Evolutionary conservation across 2,329 filamentous ascomycete genomes (phyloP), one percentile per base, ranked within the genome.

Genomic region (Camptophora hylomeconis): DNA sequence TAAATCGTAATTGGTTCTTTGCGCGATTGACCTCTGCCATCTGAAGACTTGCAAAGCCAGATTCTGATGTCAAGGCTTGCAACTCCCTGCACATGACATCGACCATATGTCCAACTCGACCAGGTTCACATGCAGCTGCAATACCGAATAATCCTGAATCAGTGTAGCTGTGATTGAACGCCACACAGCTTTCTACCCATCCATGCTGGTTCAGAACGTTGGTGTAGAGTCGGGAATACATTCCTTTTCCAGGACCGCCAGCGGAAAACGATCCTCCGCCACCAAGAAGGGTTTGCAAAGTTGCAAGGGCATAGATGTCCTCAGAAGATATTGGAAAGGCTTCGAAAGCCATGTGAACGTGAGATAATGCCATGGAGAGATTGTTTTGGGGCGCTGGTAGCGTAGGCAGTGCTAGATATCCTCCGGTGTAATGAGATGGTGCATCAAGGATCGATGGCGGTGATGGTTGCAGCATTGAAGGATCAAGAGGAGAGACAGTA

Each of bases 171-270:
- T 95, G 86, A 65, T 95, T 95, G 65, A 95, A 95, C 17, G 87
- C 80, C 28, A 92, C 69, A 59, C 89, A 95, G 36, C 75, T 86
- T 60, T 98, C 89, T 15, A 98, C 83, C 87, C 87, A 98, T 44
- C 80, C 83, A 59, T 93, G 77, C 58, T 95, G 86, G 63, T 98
- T 98, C 28, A 98, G 71, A 1, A 95, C 87, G 52, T 94, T 93
- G 39, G 86, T 95, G 65, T 94, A 98, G 6, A 98, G 72, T 8
- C 89, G 79, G 20, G 82, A 92, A 65, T 95, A 95, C 89, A 98
- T 98, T 53, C 89, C 89, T 63, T 98, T 98, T 30, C 89, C 89
- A 4, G 89, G 89, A 0, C 89, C 89, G 45, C 89, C 89, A 30
- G 89, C 89, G 10, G 82, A 92, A 63, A 98, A 98, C 32, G 86